Conservation (phyloP, 2,329 filamentous ascomycete species). For the Aspergillus neoniger region DNA sequence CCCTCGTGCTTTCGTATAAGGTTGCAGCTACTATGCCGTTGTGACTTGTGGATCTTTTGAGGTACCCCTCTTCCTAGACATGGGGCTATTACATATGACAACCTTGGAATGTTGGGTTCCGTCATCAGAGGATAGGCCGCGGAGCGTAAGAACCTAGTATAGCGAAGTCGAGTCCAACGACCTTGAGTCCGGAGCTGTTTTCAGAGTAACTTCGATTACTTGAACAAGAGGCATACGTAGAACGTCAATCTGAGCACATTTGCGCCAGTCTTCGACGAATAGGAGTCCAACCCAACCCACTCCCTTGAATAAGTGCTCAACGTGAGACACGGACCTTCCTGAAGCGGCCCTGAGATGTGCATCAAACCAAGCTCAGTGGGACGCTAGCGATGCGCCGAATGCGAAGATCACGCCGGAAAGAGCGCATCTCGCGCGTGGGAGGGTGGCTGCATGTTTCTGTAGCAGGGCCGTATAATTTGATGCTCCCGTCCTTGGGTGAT, state of each 20-base stretch:
- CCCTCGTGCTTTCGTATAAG: constrained; percentile 26
- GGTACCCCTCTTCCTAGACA: background rate
- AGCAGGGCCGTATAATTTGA: constrained; percentile 12
- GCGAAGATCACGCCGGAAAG: background rate
- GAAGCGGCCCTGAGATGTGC: background rate
- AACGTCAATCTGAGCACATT: too few relatives aligned
- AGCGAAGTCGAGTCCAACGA: too few relatives aligned
- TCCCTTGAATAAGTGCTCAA: background rate
- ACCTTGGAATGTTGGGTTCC: too few relatives aligned
- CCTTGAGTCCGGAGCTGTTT: too few relatives aligned
- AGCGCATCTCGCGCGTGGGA: background rate
- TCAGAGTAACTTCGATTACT: too few relatives aligned
- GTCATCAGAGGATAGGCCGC: too few relatives aligned
- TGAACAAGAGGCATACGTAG: too few relatives aligned
- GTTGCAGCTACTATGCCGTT: too few relatives aligned
- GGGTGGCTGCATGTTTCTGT: background rate
- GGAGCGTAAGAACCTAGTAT: too few relatives aligned
- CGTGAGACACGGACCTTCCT: background rate
- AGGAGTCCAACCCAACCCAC: background rate
- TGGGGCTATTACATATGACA: background rate
- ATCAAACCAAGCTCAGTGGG: background rate
- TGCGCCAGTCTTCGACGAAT: background rate
- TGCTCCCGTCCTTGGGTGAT: constrained; percentile 11
- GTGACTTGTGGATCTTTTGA: background rate
- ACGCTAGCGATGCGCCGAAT: background rate